A percentile compares a stretch with the other conserved stretches of the same genome.
These are phyloP conservation scores for Gelatoporia subvermispora DNA, from an alignment of 768 basidiomycete species.

Conservation along the genomic window DNA sequence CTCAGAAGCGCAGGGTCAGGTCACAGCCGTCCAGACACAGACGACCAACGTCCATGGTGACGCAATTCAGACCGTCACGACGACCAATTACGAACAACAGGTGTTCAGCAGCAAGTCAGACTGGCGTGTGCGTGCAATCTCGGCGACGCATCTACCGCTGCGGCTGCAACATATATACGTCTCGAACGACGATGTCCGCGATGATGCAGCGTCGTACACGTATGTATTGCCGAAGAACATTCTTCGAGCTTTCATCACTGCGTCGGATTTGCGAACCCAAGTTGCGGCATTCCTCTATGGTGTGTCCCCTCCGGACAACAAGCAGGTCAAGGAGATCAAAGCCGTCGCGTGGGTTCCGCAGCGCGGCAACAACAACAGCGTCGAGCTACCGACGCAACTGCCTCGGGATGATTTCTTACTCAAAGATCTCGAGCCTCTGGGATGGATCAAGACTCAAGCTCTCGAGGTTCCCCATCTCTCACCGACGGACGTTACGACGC, in stretches of 20 bases:
- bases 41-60: conserved; percentile 98
- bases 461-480: conserved; percentile 90
- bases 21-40: conserved; percentile 95
- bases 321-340: conserved; percentile 98
- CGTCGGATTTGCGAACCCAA: conserved; percentile 93
- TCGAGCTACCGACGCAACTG: conserved; percentile 85
- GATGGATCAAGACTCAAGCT: conserved; percentile 96
- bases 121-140: conserved; percentile 98
- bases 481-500: conserved; percentile 88
- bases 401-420: conserved; percentile 94
- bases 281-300: conserved; percentile 94
- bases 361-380: conserved; percentile 89
- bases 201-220: conserved; percentile 91
- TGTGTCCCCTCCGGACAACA: conserved; percentile 89
- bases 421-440: conserved; percentile 91
- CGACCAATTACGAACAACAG: conserved; percentile 96
- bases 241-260: conserved; percentile 87
- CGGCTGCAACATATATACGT: conserved; percentile 99
- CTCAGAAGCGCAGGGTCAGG: conserved; percentile 88
- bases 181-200: conserved; percentile 98
- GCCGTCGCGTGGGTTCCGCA: conserved; percentile 98
- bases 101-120: conserved; percentile 99
- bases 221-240: conserved; percentile 98
- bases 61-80: conserved; percentile 91
- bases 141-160: conserved; percentile 91